These are phyloP conservation scores for Monsonia emarginata DNA, from an alignment of 441 rosid species.

Conservation along the genomic window DNA sequence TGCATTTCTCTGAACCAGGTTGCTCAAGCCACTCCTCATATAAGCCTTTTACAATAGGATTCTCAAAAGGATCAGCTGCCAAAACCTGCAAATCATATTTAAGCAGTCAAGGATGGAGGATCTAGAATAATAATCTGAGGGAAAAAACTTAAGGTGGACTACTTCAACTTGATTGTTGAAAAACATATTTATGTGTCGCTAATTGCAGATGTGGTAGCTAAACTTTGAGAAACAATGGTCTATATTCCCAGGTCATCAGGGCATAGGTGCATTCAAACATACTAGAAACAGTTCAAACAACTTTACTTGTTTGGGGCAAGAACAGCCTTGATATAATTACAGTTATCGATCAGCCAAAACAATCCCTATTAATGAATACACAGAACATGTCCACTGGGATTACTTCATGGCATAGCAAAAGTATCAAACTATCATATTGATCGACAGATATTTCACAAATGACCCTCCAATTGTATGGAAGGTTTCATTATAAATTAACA, in stretches of 20 bases:
- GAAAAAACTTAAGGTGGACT: not conserved
- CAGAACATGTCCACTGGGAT: not conserved
- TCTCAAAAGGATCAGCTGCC: conserved; percentile 59
- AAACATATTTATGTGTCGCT: not conserved
- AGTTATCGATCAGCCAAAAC: not conserved
- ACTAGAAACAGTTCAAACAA: not conserved
- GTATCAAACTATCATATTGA: not conserved
- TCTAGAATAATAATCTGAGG: too few relatives aligned
- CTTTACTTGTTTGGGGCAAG: not conserved
- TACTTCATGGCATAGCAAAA: not conserved
- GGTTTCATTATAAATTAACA: not conserved
- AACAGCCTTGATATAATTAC: not conserved
- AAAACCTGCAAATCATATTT: conserved; percentile 32
- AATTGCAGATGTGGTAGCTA: not conserved
- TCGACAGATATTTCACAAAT: not conserved
- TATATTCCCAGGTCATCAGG: not conserved
- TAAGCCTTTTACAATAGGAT: conserved; percentile 51
- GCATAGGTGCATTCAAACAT: not conserved
- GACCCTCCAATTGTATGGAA: not conserved
- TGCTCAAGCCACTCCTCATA: conserved; percentile 77
- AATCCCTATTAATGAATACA: not conserved
- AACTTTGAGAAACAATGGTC: not conserved
- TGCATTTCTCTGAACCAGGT: conserved; percentile 75
- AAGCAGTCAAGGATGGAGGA: not conserved
- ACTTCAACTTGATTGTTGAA: not conserved